phyloP scores from a whole-genome alignment of 805 yeast species.

The Barnettozyma populi region DNA sequence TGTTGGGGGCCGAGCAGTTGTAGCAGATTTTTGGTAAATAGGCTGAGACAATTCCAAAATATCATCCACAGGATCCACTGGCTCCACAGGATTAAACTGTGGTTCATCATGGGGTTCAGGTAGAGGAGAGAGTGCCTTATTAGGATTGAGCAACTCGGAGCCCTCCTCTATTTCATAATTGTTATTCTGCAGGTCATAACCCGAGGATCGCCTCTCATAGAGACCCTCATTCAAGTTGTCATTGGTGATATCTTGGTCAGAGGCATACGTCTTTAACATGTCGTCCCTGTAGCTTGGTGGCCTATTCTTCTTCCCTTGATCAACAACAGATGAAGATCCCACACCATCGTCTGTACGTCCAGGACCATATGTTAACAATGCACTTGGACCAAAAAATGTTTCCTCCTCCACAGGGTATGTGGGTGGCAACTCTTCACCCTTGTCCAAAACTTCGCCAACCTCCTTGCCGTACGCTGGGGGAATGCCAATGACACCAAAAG shows the following conservation, averaged over 20 bases:
- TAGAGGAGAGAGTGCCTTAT: background rate
- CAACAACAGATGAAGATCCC: background rate
- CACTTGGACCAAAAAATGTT: slow-evolving; percentile 51
- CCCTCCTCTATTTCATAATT: slow-evolving; percentile 6
- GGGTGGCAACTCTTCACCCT: slow-evolving; percentile 72
- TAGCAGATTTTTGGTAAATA: background rate
- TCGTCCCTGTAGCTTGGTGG: slow-evolving; percentile 26
- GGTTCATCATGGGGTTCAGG: background rate
- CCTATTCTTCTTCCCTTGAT: slow-evolving; percentile 4
- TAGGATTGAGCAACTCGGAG: background rate
- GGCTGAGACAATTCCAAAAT: background rate
- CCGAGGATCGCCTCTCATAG: slow-evolving; percentile 31
- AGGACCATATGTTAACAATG: slow-evolving; percentile 7
- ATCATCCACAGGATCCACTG: slow-evolving; percentile 4
- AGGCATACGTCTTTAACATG: background rate
- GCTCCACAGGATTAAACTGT: background rate
- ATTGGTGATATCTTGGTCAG: slow-evolving; percentile 4
- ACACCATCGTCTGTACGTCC: background rate
- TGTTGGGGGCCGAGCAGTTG: background rate
- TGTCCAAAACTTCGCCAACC: slow-evolving; percentile 44
- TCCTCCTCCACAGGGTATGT: slow-evolving; percentile 58
- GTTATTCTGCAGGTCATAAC: slow-evolving; percentile 28
- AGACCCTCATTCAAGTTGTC: slow-evolving; percentile 16
- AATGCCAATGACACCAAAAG: slow-evolving; percentile 37
- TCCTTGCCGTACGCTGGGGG: slow-evolving; percentile 42